phyloP scores from a whole-genome alignment of 108 stramenopile species.

The Nitzschia sp. region DNA sequence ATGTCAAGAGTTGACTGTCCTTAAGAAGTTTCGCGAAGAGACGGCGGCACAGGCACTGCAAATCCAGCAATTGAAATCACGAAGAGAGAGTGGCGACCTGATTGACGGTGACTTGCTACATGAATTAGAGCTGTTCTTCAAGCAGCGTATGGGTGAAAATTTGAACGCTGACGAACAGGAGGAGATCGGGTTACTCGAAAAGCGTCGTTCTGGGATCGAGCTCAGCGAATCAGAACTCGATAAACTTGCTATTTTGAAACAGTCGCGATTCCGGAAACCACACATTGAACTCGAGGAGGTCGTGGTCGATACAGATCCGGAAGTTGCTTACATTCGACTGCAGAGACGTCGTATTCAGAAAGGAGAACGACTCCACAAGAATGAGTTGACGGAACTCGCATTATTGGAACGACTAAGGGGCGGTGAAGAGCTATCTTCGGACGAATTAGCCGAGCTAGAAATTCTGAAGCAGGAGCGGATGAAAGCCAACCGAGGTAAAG shows the following conservation, averaged over 20 bases:
- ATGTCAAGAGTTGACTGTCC: constrained; percentile 14
- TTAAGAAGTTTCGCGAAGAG: constrained; percentile 3
- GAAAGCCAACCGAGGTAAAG: not conserved
- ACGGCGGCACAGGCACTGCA: not conserved
- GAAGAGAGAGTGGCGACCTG: not conserved
- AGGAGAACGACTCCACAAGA: constrained; percentile 23
- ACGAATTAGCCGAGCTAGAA: constrained; percentile 27
- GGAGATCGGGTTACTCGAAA: not conserved
- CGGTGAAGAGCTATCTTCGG: constrained; percentile 10
- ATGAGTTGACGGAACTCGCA: constrained; percentile 22
- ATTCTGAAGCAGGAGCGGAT: constrained; percentile 24
- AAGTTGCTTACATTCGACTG: not conserved
- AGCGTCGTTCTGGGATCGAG: constrained; percentile 5
- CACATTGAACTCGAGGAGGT: not conserved
- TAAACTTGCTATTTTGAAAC: not conserved
- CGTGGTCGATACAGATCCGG: not conserved
- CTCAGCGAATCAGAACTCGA: constrained; percentile 19
- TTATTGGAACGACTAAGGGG: constrained; percentile 11
- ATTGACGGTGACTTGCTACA: constrained; percentile 10
- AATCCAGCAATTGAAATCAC: constrained; percentile 3
- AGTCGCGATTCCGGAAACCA: not conserved
- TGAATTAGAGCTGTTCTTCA: constrained; percentile 3
- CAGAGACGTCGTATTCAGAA: constrained; percentile 5
- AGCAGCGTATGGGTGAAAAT: not conserved
- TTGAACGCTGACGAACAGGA: not conserved